Evolutionary conservation across 768 basidiomycete genomes (phyloP), one percentile per base, ranked within the genome.

Genomic region (Collybiopsis luxurians): DNA sequence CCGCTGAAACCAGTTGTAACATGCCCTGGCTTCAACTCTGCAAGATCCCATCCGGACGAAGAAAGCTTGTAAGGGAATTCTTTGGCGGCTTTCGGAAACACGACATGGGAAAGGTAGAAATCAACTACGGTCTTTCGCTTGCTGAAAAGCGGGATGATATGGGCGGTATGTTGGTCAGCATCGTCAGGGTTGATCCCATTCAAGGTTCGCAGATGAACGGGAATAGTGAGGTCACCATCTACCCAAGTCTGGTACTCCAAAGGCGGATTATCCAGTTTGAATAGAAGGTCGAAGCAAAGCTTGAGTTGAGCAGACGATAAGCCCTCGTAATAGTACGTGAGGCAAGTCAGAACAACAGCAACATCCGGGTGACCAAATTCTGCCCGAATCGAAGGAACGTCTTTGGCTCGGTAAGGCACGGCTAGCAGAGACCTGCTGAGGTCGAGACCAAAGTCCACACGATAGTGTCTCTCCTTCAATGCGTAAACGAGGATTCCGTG

Each of bases 351-450:
- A 15, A 66, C 54, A 50, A 82, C 67, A 1, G 73, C 70, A 5
- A 81, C 69, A 26, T 83, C 82, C 0, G 81, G 81, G 59, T 83
- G 81, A 4, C 77, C 79, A 45, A 82, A 82, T 52, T 82, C 79
- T 36, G 80, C 73, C 36, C 74, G 67, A 17, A 66, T 57, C 9
- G 77, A 68, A 0, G 82, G 81, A 7, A 74, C 66, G 46, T 83
- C 81, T 59, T 80, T 83, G 0, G 81, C 82, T n/a, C 75, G 69
- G 55, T 79, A 83, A 0, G 82, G 81, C 0, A 82, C 80, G 1
- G 81, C 80, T 1, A 82, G 70, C 59, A 77, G 65, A 1, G 79
- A 73, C 2, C 82, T 72, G 4, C 39, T 57, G 2, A 59, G 62
- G 49, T 77, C 76, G 2, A 80, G 72, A 2, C 82, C 81, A 59